A percentile compares a stretch with the other conserved stretches of the same genome.
phyloP scores from a whole-genome alignment of 257 asterid genomes.

The Prunella vulgaris region DNA sequence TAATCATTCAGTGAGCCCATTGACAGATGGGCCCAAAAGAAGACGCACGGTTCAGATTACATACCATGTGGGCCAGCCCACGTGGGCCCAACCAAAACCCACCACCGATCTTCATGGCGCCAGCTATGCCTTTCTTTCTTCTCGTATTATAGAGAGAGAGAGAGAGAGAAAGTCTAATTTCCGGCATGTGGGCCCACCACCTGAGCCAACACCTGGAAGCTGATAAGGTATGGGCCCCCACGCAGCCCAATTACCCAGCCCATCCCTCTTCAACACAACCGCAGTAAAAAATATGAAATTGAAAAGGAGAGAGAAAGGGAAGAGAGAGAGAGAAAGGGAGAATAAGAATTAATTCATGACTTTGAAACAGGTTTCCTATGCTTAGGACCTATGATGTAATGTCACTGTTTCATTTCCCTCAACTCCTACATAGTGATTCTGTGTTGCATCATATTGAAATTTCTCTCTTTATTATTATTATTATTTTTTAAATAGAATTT shows the following conservation, averaged over 20 bases:
- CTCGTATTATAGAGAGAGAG: background rate
- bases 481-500: background rate
- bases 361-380: conserved; percentile 12
- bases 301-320: background rate
- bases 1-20: conserved; percentile 44
- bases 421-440: background rate
- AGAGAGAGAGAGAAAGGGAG: background rate
- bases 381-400: background rate
- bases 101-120: conserved; percentile 75
- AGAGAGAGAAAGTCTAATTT: conserved; percentile 18
- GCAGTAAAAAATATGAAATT: background rate
- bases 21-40: conserved; percentile 44
- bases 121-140: conserved; percentile 38
- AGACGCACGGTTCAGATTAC: conserved; percentile 43
- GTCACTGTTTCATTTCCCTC: conserved; percentile 23
- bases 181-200: conserved; percentile 70
- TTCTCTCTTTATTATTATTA: background rate
- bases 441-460: background rate
- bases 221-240: conserved; percentile 81
- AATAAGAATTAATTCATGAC: too few relatives aligned
- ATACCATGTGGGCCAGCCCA: conserved; percentile 25
- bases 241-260: conserved; percentile 46
- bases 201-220: conserved; percentile 75
- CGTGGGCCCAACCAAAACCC: conserved; percentile 57
- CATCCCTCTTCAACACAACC: conserved; percentile 29